Evolutionary conservation across 345 rosid species (phyloP), one percentile per base, ranked within the genome.

Genomic region (Luvunga scandens): DNA sequence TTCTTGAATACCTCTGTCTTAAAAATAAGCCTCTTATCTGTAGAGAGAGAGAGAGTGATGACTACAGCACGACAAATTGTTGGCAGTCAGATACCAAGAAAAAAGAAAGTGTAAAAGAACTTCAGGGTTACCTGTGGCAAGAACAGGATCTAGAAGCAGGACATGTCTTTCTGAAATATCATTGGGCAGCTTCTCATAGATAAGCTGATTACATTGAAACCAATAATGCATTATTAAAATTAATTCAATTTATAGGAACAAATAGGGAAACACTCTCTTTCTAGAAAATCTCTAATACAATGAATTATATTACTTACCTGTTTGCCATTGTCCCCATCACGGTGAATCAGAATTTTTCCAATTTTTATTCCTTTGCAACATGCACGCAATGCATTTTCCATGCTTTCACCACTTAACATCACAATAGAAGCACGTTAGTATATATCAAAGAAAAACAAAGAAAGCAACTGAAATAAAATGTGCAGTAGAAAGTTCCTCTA

Each of bases 311-410:
- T 42, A 16, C 74, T 75, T 72, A 89, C 99, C 92, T 96, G 95
- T 88, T 89, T 90, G 68, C 97, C 99, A 82, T 94, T 88, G 87
- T 97, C 99, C n/a, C 99, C 99, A 50, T 85, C 98, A 82, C 98
- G 93, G 79, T 97, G 98, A 55, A 97, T 94, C 71, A 97, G 90
- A 81, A 97, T 93, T 87, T 97, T 97, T 73, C 99, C 99, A 62
- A 94, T 97, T 86, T 97, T 97, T 75, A 94, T 97, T 69, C 99
- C 98, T 83, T 97, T 97, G 90, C 99, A 94, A 73, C 98, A 92
- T 5, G 98, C 98, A 10, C 97, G 99, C 70, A 97, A 78, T 10
- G 99, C 98, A 61, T 97, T 94, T 91, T 97, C 98, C 99, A 94
- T 97, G 88, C 98, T 97, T 84, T 97, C 99, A 79, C 99, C 98